Conservation (phyloP, 225 moss, liverwort and hornwort species). For the Physcomitrium patens region DNA sequence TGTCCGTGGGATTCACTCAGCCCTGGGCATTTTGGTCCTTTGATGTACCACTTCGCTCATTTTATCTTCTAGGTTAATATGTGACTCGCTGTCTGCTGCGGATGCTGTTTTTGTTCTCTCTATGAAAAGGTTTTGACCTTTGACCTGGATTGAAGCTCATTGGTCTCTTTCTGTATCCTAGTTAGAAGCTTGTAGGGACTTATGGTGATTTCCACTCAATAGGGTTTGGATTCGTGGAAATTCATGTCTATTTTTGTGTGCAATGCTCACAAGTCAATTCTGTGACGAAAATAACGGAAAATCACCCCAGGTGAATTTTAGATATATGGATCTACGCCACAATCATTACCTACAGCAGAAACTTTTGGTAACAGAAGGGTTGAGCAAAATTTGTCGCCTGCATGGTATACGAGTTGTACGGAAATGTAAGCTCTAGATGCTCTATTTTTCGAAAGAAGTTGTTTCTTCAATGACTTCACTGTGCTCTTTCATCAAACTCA, state of each 20-base stretch:
- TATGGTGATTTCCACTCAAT: too few species aligned
- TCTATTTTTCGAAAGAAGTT: conserved; percentile 8
- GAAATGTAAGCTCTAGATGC: conserved; percentile 8
- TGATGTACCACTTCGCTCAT: background rate
- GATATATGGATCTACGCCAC: background rate
- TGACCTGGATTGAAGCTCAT: conserved; percentile 10
- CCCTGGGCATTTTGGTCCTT: background rate
- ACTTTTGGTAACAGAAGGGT: background rate
- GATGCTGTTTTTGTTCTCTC: conserved; percentile 13
- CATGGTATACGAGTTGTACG: background rate
- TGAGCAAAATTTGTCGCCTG: background rate
- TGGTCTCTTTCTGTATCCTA: too few species aligned
- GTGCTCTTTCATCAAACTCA: conserved; percentile 3
- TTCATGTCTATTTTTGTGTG: conserved; percentile 11
- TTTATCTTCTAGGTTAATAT: conserved; percentile 26
- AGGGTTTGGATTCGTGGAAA: too few species aligned
- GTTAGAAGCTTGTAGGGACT: too few species aligned
- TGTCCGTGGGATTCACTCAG: conserved; percentile 3
- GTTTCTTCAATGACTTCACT: background rate
- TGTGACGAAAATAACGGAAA: conserved; percentile 12
- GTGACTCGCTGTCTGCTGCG: conserved; percentile 2
- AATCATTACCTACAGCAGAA: background rate
- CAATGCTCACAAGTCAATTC: conserved; percentile 19
- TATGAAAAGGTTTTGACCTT: background rate
- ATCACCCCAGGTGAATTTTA: background rate